Percentiles rank a stretch among this genome's conserved stretches.
Conservation (phyloP, 2,329 filamentous ascomycete genomes). For the Chrysoporthe deuterocubensis region DNA sequence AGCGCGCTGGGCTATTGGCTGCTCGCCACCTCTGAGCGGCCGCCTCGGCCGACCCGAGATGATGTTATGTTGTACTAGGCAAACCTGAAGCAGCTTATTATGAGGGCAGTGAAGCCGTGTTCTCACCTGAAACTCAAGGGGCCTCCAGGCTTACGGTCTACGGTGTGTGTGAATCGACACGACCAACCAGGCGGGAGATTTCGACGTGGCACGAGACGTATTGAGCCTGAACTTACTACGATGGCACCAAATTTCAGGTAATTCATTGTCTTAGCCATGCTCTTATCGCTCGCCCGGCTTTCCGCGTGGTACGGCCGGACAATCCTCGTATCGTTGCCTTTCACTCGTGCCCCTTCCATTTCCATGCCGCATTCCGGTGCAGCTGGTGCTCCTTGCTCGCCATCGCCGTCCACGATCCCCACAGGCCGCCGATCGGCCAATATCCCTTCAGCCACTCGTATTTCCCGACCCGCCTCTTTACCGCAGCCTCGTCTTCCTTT, state of each 20-base stretch:
- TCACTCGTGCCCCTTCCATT: constrained; percentile 43
- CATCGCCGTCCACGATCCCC: constrained; percentile 63
- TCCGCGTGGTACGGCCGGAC: too few relatives aligned
- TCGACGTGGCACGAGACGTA: neutral
- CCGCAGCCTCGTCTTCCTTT: constrained; percentile 37
- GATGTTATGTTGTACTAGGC: constrained; percentile 7
- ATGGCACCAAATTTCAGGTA: neutral
- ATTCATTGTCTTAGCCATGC: neutral
- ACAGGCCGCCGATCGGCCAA: constrained; percentile 62
- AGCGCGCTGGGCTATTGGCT: neutral
- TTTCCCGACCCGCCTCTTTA: constrained; percentile 43
- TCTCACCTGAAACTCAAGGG: constrained; percentile 18
- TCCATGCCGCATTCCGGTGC: constrained; percentile 58
- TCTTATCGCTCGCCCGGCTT: neutral
- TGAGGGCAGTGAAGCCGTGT: neutral
- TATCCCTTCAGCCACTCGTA: constrained; percentile 50
- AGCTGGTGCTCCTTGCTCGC: constrained; percentile 59
- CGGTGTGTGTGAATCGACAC: neutral
- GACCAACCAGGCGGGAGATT: neutral
- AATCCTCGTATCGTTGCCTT: neutral
- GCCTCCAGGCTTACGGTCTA: neutral
- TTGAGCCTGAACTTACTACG: neutral
- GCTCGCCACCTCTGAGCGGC: neutral
- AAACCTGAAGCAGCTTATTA: constrained; percentile 10
- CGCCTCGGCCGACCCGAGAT: constrained; percentile 4